Evolutionary conservation across 768 basidiomycete genomes (phyloP), one percentile per base, ranked within the genome.

Genomic region (Tulasnella calospora): DNA sequence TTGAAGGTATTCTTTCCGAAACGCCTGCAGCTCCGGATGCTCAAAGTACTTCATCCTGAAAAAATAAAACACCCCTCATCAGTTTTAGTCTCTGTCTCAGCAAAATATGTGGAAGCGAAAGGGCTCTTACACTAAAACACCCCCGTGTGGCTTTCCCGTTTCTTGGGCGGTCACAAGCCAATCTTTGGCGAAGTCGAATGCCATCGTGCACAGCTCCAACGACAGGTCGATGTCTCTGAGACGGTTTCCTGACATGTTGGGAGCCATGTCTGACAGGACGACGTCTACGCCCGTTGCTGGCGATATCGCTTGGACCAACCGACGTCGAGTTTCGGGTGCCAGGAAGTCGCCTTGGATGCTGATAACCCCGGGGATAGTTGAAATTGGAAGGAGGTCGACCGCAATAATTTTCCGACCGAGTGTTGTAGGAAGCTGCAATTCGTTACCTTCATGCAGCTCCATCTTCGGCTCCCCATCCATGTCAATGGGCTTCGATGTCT

Each of bases 251-350:
- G 92, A 89, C 79, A 90, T 86, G 83, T 96, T 95, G 27, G 90
- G 90, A 23, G 95, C 94, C 92, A 98, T 96, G 82, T 98, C 96
- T 10, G 92, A 94, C 5, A 98, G 86, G 35, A 98, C 89, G 23
- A 96, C 85, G 83, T 98, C 95, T 84, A 23, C 83, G 82, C 3
- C 82, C 35, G n/a, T 40, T 40, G 38, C 51, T 47, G 77, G 81
- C 41, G 80, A 79, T 40, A 88, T 84, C 35, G 86, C 82, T 44
- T 82, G 81, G n/a, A 84, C 84, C 36, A 95, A 85, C 35, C 85
- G 82, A 3, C 78, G 78, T 47, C 87, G 87, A 0, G 91, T 89
- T 33, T 86, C 83, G 0, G 88, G 86, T 0, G 87, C 84, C 12
- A 97, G 88, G 80, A 98, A 98, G 84, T 98, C 91, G 71, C 89